Percentiles rank a stretch among this genome's conserved stretches.
Conservation (phyloP, 495 filamentous ascomycete genomes). For the Hypoxylon intermedium region DNA sequence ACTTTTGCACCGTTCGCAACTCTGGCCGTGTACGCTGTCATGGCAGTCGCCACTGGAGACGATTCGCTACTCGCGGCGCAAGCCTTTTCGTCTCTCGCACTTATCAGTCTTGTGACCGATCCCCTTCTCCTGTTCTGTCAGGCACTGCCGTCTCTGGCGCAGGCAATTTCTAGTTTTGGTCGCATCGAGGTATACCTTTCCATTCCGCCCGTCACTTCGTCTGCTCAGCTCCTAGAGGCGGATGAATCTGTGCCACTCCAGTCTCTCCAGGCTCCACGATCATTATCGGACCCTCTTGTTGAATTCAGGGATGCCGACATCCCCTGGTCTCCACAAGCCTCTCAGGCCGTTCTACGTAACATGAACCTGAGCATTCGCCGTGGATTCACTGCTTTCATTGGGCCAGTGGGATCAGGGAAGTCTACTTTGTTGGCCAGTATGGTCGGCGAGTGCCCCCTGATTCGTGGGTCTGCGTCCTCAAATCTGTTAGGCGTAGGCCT, state of each 20-base stretch:
- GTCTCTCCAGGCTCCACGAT: too few species aligned
- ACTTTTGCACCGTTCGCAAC: conserved; percentile 31
- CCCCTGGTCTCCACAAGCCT: background rate
- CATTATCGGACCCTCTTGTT: background rate
- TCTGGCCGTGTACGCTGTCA: background rate
- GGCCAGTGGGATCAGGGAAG: background rate
- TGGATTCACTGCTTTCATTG: background rate
- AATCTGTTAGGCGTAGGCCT: background rate
- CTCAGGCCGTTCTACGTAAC: background rate
- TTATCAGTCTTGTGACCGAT: background rate
- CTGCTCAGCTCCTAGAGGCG: background rate
- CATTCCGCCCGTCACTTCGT: background rate
- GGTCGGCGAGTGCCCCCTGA: background rate
- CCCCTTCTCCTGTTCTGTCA: background rate
- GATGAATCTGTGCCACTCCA: background rate
- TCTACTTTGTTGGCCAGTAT: background rate
- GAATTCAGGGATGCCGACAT: background rate
- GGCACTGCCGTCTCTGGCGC: background rate
- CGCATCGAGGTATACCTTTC: background rate
- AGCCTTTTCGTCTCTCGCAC: background rate
- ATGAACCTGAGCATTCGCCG: background rate
- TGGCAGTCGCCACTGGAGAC: background rate
- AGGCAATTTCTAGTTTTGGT: background rate
- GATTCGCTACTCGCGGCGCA: background rate
- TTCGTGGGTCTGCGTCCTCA: background rate